Percentiles rank a stretch among this genome's conserved stretches.
These are phyloP conservation scores for Boletus smithii DNA, from an alignment of 1,284 basidiomycete genomes.

Conservation along the genomic window DNA sequence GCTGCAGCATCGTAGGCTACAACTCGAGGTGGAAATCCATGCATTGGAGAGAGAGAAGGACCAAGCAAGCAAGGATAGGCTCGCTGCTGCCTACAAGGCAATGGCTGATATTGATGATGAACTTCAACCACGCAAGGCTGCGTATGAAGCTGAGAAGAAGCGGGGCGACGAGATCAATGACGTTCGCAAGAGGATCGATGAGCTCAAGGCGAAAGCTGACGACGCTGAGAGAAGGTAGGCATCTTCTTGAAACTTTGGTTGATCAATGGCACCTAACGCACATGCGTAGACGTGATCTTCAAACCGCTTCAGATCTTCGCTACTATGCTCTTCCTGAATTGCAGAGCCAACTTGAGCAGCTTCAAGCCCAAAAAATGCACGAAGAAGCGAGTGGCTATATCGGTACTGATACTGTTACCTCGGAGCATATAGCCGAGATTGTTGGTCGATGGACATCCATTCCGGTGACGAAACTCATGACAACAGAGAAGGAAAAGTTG, in stretches of 20 bases:
- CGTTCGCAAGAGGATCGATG: slow-evolving; percentile 84
- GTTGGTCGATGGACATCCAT: slow-evolving; percentile 89
- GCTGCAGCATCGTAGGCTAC: slow-evolving; percentile 88
- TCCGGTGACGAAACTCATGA: slow-evolving; percentile 83
- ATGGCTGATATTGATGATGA: slow-evolving; percentile 88
- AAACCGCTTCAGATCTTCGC: slow-evolving; percentile 85
- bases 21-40: slow-evolving; percentile 94
- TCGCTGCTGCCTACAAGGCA: slow-evolving; percentile 75
- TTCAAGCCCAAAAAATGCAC: slow-evolving; percentile 72
- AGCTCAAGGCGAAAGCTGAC: slow-evolving; percentile 89
- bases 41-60: slow-evolving; percentile 95
- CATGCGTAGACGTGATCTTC: slow-evolving; percentile 65
- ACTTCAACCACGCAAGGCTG: slow-evolving; percentile 83
- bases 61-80: slow-evolving; percentile 81
- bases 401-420: slow-evolving; percentile 77
- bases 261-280: slow-evolving; percentile 1
- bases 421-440: slow-evolving; percentile 91
- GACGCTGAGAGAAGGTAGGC: slow-evolving; percentile 86
- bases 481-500: slow-evolving; percentile 90
- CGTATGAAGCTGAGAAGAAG: slow-evolving; percentile 88
- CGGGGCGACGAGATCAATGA: slow-evolving; percentile 84
- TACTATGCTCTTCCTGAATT: slow-evolving; percentile 94
- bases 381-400: slow-evolving; percentile 61
- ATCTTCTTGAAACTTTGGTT: not conserved
- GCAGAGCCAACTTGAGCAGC: slow-evolving; percentile 65